Evolutionary conservation across 768 basidiomycete genomes (phyloP).

Genomic region (Boletus rubescentipes): DNA sequence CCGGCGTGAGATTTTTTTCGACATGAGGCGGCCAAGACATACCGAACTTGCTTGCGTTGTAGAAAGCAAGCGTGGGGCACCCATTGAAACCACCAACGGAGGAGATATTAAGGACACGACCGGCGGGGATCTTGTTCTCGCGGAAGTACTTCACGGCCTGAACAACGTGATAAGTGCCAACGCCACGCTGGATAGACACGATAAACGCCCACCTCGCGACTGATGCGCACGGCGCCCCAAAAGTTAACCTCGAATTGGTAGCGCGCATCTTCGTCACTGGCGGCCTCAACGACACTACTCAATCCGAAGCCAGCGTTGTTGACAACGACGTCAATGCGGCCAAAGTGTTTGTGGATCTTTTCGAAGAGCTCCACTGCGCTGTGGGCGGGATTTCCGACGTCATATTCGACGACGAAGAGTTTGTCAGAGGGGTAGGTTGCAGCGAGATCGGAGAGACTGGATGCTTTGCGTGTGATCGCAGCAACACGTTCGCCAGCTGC

Average conservation of each 20-base stretch:
- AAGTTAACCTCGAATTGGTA: conserved; percentile 34
- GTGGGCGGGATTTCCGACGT: conserved; percentile 28
- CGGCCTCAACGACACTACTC: conserved; percentile 26
- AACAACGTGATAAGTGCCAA: not conserved
- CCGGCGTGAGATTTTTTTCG: not conserved
- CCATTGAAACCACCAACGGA: conserved; percentile 20
- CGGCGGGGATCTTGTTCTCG: conserved; percentile 24
- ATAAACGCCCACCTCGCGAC: conserved; percentile 18
- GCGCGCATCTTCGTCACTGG: conserved; percentile 26
- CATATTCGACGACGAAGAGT: conserved; percentile 30
- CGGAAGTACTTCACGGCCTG: conserved; percentile 32
- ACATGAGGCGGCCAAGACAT: not conserved
- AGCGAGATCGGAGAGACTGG: conserved; percentile 17
- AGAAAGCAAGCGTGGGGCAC: conserved; percentile 18
- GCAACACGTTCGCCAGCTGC: conserved; percentile 28
- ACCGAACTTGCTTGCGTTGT: conserved; percentile 27
- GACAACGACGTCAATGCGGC: conserved; percentile 33
- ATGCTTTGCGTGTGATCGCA: conserved; percentile 28
- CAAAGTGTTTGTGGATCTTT: conserved; percentile 24
- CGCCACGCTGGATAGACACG: too few relatives aligned
- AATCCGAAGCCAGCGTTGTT: conserved; percentile 34
- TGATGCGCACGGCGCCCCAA: conserved; percentile 29
- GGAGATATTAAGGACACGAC: conserved; percentile 25
- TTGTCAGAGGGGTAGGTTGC: conserved; percentile 15
- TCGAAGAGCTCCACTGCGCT: conserved; percentile 21